Evolutionary conservation across 192 early-diverging fungal species (phyloP), one percentile per base, ranked within the genome.

Genomic region (Rhizophagus sp.): DNA sequence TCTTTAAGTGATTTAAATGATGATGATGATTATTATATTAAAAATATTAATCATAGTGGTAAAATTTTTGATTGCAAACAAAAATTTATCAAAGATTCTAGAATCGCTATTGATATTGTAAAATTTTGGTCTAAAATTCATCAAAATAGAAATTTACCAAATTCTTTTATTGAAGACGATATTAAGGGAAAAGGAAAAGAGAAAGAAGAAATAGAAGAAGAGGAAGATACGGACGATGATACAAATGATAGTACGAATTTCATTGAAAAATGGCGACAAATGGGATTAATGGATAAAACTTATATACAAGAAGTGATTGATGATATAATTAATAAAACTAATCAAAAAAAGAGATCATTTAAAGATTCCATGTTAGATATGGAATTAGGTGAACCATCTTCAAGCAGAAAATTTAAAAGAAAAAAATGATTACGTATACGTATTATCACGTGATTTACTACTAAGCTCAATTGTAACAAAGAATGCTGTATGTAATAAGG

Each of bases 111-210:
- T 39, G 63, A 77, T 77, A 41, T 22, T 2, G 34, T 66, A 25
- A 41, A 62, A 41, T 77, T 47, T 66, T 77, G 75, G 75, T 13
- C 19, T 25, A 77, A 77, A 77, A 27, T 67, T 15, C 65, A 67
- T 67, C n/a, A 25, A 67, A 33, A 30, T 33, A 24, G 13, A 24
- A 9, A 67, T 15, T 67, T 67, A 33, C 30, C 13, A 27, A 67
- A 27, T 67, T 6, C 65, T 30, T 27, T 17, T 67, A 67, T 67
- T 9, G n/a, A 67, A 30, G 30, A 30, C 1, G 30, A 30, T 1
- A 30, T 30, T 30, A 30, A 30, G 30, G 30, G 30, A 11, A 30
- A 66, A 30, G 30, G 33, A 12, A 30, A 66, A 12, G 27, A 33
- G 8, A 11, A 27, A 25, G 25, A 24, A n/a, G n/a, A n/a, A n/a